Percentiles rank a stretch among this genome's conserved stretches.
Conservation (phyloP, 116 monocot genomes). For the Dioscorea cayenensis region DNA sequence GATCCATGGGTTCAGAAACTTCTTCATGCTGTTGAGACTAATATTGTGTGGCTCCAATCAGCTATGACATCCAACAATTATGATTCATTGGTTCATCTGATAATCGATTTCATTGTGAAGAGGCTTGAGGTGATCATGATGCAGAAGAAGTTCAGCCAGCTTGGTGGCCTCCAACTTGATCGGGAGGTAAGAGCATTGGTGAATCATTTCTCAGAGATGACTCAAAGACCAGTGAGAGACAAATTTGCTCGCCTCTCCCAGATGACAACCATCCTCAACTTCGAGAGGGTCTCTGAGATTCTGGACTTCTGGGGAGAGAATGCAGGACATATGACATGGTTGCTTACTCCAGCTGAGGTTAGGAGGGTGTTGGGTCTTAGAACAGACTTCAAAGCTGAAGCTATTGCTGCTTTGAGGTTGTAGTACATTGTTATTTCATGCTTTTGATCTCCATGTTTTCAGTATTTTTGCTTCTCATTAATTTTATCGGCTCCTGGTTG, state of each 20-base stretch:
- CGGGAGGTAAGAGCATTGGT: conserved; percentile 81
- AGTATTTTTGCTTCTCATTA: no score
- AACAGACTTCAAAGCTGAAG: conserved; percentile 79
- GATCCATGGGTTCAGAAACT: conserved; percentile 94
- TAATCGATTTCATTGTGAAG: conserved; percentile 86
- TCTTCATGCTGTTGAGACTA: conserved; percentile 60
- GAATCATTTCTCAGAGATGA: conserved; percentile 83
- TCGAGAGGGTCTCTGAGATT: conserved; percentile 89
- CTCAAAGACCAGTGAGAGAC: conserved; percentile 82
- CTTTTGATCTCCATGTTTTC: no score
- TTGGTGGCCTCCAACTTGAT: conserved; percentile 87
- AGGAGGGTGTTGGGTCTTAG: conserved; percentile 74
- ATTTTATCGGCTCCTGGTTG: no score
- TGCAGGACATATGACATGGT: conserved; percentile 92
- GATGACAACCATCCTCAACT: conserved; percentile 77
- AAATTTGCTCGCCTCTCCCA: conserved; percentile 88
- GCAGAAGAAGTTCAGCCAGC: conserved; percentile 91
- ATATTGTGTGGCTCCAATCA: conserved; percentile 67
- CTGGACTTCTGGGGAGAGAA: conserved; percentile 97
- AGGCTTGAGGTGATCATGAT: conserved; percentile 92
- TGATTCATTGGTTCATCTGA: conserved; percentile 65
- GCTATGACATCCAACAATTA: conserved; percentile 67
- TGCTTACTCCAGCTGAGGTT: conserved; percentile 87
- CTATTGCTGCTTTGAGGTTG: conserved; percentile 78
- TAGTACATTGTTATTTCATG: conserved; percentile 4